Evolutionary conservation across 192 early-diverging fungal species (phyloP), one percentile per base, ranked within the genome.

Genomic region (Podila epicladia): DNA sequence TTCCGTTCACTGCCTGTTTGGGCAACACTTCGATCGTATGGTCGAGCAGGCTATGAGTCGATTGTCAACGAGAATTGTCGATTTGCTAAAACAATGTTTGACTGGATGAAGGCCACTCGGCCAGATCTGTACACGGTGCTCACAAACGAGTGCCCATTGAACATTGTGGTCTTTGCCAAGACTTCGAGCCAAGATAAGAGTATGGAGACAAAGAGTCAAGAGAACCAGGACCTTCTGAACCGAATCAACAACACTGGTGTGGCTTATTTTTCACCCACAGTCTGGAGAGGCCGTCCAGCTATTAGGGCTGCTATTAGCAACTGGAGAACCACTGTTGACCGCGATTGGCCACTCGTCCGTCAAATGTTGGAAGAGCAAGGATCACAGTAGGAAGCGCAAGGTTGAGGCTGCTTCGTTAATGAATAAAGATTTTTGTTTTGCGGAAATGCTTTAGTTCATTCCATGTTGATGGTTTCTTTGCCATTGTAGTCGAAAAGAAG

Each of bases 1-100:
- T 91, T 91, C 67, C 73, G 90, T 22, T 83, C 88, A 9, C 48
- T 91, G 31, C 89, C 90, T 45, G 65, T 91, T 12, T 91, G 85
- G 73, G 85, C 85, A 4, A 87, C 84, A 15, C 53, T 91, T 9
- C 45, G 75, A 12, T 69, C 88, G 0, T 88, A 89, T 37, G 90
- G 90, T 17, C 75, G 79, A 19, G 57, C 82, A 1, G 90, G 90
- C 2, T 90, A 89, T 67, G 49, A 38, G 4, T 63, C 67, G 11
- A 73, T 91, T 7, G 76, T 91, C 20, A 83, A 82, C 5, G 75
- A 82, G 6, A 91, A 88, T 32, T 82, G 85, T 62, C 53, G 38
- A 9, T 90, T 87, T 51, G 87, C 89, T 13, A 70, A 75, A 37
- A 60, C 50, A 0, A 33, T 91, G 68, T 82, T 59, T 51, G 66